A percentile compares a stretch with the other conserved stretches of the same genome.
Conservation (phyloP, 1,139 yeast genomes). For the Hyphopichia khmerensis region DNA sequence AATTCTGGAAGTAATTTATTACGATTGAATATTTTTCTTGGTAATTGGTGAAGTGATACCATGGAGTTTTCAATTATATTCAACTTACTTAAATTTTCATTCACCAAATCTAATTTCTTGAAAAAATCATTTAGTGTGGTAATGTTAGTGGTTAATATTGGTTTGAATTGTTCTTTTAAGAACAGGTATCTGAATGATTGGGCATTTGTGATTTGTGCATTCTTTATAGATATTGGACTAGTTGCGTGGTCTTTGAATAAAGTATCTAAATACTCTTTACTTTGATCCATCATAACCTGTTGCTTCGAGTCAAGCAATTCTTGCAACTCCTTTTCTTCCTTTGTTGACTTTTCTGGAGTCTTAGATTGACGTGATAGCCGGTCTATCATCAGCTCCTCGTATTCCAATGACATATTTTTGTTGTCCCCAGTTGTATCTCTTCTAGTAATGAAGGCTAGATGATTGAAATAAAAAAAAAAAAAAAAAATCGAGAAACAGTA, state of each 20-base stretch:
- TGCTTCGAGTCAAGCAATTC: conserved; percentile 31
- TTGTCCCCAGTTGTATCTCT: too few species aligned
- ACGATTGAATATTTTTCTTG: conserved; percentile 13
- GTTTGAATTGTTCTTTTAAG: conserved; percentile 52
- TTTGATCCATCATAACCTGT: conserved; percentile 37
- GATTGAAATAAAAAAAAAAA: background rate
- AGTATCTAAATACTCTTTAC: conserved; percentile 36
- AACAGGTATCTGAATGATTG: conserved; percentile 52
- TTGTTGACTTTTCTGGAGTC: conserved; percentile 7
- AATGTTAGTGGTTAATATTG: conserved; percentile 39
- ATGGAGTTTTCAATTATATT: conserved; percentile 47
- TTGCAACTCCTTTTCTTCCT: conserved; percentile 32
- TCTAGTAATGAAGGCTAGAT: too few species aligned
- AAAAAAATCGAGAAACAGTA: background rate
- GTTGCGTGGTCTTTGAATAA: conserved; percentile 42
- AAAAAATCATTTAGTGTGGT: conserved; percentile 39
- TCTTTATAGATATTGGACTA: conserved; percentile 43
- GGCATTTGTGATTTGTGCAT: conserved; percentile 57
- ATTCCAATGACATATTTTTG: conserved; percentile 23
- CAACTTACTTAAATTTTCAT: conserved; percentile 39
- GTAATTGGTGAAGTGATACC: conserved; percentile 26
- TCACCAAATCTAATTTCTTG: conserved; percentile 39
- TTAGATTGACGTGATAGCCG: conserved; percentile 12
- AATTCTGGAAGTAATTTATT: conserved; percentile 34
- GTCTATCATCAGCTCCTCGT: conserved; percentile 31